Base-by-base conservation (phyloP, 768 basidiomycete genomes). In the Dentipellis fragilis region DNA sequence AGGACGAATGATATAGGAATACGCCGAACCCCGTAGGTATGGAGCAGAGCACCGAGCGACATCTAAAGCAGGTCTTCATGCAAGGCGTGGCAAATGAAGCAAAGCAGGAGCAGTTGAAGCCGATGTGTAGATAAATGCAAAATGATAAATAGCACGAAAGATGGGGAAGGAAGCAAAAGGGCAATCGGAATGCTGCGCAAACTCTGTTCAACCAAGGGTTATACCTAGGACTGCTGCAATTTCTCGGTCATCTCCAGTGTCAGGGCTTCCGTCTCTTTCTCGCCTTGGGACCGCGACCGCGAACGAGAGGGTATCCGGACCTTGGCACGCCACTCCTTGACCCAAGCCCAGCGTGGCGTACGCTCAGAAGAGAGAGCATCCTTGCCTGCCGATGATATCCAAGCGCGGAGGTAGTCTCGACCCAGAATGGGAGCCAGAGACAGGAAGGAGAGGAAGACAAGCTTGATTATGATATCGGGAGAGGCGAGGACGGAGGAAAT, bases 351-450 rank as follows among this genome's bases (percentile, higher is more conserved):
- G 54, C 78, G 68, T 21, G 73, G 64, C 16, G 67, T 61, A 53
- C 72, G 71, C 61, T 77, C 78, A 54, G 73, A 74, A 35, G 69
- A 68, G 66, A 37, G 40, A 8, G 22, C 49, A 8, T 46, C 47
- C n/a, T 36, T 46, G 6, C 36, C 35, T n/a, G 47, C 39, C 52
- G 63, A 53, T 51, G 59, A n/a, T 48, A 89, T 75, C 67, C 89
- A 72, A 19, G 74, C 68, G 40, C 81, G 80, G 7, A 91, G 72
- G 55, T 76, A 74, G 54, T 85, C 81, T 23, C 87, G 80, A 19
- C 84, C 86, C 4, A 95, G 73, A 52, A 95, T 89, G 12, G 93
- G 93, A 12, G 93, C 85, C 10, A 95, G 78, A 46, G 91, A 92
- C 58, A 97, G 70, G 64, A 87, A 78, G 19, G 91, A 89, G 9